Conservation (phyloP, 176 grass and related monocot species). For the Lolium rigidum region DNA sequence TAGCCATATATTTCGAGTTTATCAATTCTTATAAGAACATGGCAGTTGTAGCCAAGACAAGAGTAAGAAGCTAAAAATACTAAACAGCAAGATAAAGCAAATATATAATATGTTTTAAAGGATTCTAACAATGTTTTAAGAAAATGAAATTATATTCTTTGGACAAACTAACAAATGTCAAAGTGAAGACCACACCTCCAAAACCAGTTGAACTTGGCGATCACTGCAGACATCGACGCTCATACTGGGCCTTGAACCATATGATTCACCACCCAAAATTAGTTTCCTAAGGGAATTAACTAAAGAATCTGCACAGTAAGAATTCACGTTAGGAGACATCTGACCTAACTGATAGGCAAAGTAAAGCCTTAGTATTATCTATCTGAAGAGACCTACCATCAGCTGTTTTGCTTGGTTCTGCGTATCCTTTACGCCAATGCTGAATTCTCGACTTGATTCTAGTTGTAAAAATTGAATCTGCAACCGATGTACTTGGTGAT, state of each 20-base stretch:
- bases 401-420: slow-evolving; percentile 53
- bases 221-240: slow-evolving; percentile 79
- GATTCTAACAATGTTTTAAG: not conserved
- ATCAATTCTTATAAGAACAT: slow-evolving; percentile 10
- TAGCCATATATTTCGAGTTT: slow-evolving; percentile 5
- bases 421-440: slow-evolving; percentile 60
- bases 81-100: slow-evolving; percentile 13
- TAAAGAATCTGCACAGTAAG: slow-evolving; percentile 49
- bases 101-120: not conserved
- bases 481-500: slow-evolving; percentile 57
- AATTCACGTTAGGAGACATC: slow-evolving; percentile 38
- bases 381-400: slow-evolving; percentile 59
- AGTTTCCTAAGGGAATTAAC: slow-evolving; percentile 65
- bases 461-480: slow-evolving; percentile 76
- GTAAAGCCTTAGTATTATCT: slow-evolving; percentile 1
- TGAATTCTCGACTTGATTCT: slow-evolving; percentile 76
- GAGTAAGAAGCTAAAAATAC: slow-evolving; percentile 2
- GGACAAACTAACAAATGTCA: slow-evolving; percentile 27
- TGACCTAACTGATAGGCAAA: slow-evolving; percentile 17
- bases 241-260: slow-evolving; percentile 84
- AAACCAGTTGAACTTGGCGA: slow-evolving; percentile 76
- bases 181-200: slow-evolving; percentile 60
- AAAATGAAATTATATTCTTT: slow-evolving; percentile 14
- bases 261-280: slow-evolving; percentile 65
- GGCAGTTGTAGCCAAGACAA: slow-evolving; percentile 6